Evolutionary conservation across 2,329 filamentous ascomycete genomes (phyloP).

Genomic region (Ascocoryne sarcoides): DNA sequence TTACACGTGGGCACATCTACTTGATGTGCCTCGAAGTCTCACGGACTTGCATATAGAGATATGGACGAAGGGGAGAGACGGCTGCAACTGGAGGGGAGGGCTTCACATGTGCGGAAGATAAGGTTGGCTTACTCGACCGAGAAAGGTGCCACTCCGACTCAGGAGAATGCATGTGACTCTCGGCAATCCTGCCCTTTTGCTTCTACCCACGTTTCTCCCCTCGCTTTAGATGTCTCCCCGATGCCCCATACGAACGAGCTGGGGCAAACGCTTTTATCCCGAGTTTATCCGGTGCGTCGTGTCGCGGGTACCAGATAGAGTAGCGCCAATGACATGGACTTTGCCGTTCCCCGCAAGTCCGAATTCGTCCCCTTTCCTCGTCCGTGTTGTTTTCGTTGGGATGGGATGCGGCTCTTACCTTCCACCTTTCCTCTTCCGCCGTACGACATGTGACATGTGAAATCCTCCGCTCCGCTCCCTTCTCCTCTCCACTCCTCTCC

Average conservation of each 20-base stretch:
- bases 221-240: neutral
- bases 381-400: neutral
- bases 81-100: no score
- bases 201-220: neutral
- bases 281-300: neutral
- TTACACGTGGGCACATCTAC: neutral
- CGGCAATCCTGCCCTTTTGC: neutral
- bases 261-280: neutral
- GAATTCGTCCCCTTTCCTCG: neutral
- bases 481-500: no score
- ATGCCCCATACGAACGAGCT: neutral
- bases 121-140: neutral
- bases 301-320: neutral
- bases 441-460: neutral
- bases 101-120: neutral
- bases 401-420: neutral
- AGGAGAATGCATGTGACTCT: neutral
- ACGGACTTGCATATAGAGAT: neutral
- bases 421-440: neutral
- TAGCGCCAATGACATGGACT: neutral
- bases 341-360: neutral
- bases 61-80: neutral
- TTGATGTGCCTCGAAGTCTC: neutral
- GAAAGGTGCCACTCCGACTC: neutral
- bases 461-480: neutral